Evolutionary conservation across 106 monocot genomes (phyloP).

Genomic region (Hemerocallis citrina): DNA sequence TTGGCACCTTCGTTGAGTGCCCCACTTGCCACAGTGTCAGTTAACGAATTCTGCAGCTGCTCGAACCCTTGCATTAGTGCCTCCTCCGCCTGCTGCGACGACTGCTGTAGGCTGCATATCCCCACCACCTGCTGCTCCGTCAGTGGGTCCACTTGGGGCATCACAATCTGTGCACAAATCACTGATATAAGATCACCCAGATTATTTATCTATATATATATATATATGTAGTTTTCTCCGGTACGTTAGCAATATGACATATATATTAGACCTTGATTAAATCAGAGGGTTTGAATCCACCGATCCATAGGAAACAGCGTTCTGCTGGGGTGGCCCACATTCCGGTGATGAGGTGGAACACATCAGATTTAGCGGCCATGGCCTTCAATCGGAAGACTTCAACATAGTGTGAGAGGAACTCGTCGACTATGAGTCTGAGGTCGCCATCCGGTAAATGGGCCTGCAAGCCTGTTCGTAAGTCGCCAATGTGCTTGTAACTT

Average conservation of each 20-base stretch:
- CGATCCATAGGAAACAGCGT: conserved; percentile 94
- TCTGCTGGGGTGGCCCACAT: conserved; percentile 87
- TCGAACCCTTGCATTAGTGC: conserved; percentile 45
- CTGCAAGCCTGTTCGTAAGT: conserved; percentile 53
- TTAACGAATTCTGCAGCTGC: conserved; percentile 47
- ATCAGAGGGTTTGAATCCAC: conserved; percentile 87
- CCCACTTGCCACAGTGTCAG: conserved; percentile 41
- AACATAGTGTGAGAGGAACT: conserved; percentile 59
- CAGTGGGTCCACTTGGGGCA: conserved; percentile 54
- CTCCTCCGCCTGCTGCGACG: conserved; percentile 67
- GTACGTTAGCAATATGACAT: not conserved
- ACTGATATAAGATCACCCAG: not conserved
- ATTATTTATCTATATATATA: too few species aligned
- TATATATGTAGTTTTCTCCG: not conserved
- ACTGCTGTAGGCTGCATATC: conserved; percentile 58
- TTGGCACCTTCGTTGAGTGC: conserved; percentile 23
- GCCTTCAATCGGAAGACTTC: conserved; percentile 69
- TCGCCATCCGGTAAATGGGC: conserved; percentile 55
- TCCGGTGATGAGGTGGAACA: conserved; percentile 85
- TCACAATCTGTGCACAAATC: conserved; percentile 36
- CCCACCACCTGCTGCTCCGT: conserved; percentile 58
- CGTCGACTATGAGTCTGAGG: conserved; percentile 63
- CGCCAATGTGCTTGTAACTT: conserved; percentile 50
- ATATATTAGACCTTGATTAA: conserved; percentile 82
- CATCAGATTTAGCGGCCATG: conserved; percentile 53